Base-by-base conservation (phyloP, 257 asterid species). In the Ilex aquifolium region DNA sequence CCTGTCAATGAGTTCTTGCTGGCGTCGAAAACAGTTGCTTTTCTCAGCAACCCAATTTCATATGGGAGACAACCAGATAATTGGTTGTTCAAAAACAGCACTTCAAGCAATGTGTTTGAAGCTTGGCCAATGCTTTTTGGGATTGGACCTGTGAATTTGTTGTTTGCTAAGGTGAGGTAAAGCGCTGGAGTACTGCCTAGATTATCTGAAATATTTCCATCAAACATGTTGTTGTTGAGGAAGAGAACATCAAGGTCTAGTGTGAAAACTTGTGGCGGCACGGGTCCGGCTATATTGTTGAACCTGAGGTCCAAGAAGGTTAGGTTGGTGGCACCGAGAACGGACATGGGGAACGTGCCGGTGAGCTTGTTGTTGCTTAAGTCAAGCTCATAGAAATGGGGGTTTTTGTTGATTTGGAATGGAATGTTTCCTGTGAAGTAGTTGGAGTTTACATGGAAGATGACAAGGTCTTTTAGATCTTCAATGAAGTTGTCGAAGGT, bases 1-100 rank as follows among this genome's bases (percentile, higher is more conserved):
- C 96, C 90, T 0, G 96, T 85, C 64, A 88, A 56, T 0, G 3
- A n/a, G 65, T 88, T 88, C 14, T 0, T 8, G 66, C 92, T 78
- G 31, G 76, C 90, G 60, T 88, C 90, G 50, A 88, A 78, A 0
- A 76, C 21, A 1, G 54, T 68, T 1, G 76, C 31, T 30, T 72
- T 66, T 44, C 63, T 61, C 68, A 85, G 61, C 10, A 69, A 7
- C 3, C 95, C 96, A 3, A 85, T 82, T 65, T 85, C 79, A 64
- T 69, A 75, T 0, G 96, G 96, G 14, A 88, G 87, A 65, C 91
- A 85, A 21, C 92, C 90, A 3, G 82, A 73, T 9, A 88, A 78
- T 0, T 8, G 36, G 64, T 88, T 88, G 69, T 75, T 75, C 6
- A 70, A 68, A 46, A 88, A 52, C 7, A 88, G 63, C 2, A 76